Evolutionary conservation across 2,329 filamentous ascomycete genomes (phyloP).

Genomic region (Leptographium flavum): DNA sequence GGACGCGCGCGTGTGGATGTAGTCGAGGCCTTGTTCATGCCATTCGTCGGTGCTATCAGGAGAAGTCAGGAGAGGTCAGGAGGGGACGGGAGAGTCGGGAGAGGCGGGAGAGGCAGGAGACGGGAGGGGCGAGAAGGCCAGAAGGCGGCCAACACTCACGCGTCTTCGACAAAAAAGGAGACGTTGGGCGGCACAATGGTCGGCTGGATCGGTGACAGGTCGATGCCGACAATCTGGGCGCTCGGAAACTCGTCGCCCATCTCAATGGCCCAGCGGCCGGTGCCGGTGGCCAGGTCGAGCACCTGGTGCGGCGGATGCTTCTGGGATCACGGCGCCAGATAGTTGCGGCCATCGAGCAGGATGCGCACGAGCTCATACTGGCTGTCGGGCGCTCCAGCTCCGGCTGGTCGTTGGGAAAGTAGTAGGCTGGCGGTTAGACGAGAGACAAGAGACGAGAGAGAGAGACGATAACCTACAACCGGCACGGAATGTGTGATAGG

Average conservation of each 20-base stretch:
- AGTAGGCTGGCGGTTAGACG: constrained; percentile 16
- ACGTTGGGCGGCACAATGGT: constrained; percentile 56
- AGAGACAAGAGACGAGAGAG: not conserved
- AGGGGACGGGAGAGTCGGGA: too few relatives aligned
- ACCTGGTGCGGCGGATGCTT: constrained; percentile 16
- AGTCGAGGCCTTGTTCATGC: constrained; percentile 39
- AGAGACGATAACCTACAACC: constrained; percentile 15
- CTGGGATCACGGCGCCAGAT: constrained; percentile 17
- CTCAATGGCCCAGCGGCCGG: constrained; percentile 53
- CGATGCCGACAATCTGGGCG: constrained; percentile 45
- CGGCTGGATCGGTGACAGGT: constrained; percentile 55
- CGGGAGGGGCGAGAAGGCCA: constrained; percentile 1
- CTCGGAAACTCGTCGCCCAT: constrained; percentile 48
- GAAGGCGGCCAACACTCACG: constrained; percentile 16
- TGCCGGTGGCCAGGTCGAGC: constrained; percentile 31
- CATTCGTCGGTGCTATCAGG: constrained; percentile 31
- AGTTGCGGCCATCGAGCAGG: constrained; percentile 17
- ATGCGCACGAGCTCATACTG: constrained; percentile 19
- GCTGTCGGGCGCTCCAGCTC: constrained; percentile 18
- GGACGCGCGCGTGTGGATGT: constrained; percentile 36
- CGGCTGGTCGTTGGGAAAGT: constrained; percentile 19
- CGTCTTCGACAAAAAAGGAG: constrained; percentile 59
- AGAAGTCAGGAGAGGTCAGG: not conserved
- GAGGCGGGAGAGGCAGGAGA: not conserved
- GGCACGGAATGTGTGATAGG: constrained; percentile 18